Evolutionary conservation across 768 basidiomycete species (phyloP), one percentile per base, ranked within the genome.

Genomic region (Tremella fuciformis): DNA sequence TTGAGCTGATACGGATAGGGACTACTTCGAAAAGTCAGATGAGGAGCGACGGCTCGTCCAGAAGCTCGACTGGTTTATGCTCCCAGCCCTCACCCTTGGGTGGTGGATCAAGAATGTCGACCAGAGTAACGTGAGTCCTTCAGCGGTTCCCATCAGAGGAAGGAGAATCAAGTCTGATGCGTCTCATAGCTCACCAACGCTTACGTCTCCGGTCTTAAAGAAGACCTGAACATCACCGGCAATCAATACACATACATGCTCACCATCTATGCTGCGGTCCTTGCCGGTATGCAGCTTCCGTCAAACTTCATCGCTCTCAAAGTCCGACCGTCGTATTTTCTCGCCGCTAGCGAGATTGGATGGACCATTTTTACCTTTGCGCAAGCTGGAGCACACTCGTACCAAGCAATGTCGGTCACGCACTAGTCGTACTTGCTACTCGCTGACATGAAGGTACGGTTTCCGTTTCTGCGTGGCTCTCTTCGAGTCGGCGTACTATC

Each of bases 191-290:
- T 62, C 22, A 19, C 42, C 38, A 54, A 55, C 22, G 59, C 59
- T 42, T 60, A 66, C 48, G 65, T 60, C 0, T 57, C 58, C 7
- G 70, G 70, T 13, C 64, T 70, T 63, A 60, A 65, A 34, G 69
- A 67, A 37, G 65, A 56, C 25, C 55, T 70, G 21, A 41, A 65
- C 55, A 57, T 70, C 29, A 44, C 53, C 24, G 65, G 65, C 8
- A 60, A 67, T 38, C 53, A 70, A 51, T 66, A 66, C 47, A 64
- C 60, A 13, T 51, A 63, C 16, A 53, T 63, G 55, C 26, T 41
- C 0, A 63, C 67, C 13, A 60, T 69, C 49, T 69, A 65, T 54
- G 64, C 54, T 19, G 53, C 42, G 37, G 48, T 52, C 24, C 24
- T 52, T 7, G 51, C 51, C 8, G 51, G 51, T 13, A 52, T 52